Conservation (phyloP, 805 yeast genomes). For the Schizosaccharomyces cryophilus region DNA sequence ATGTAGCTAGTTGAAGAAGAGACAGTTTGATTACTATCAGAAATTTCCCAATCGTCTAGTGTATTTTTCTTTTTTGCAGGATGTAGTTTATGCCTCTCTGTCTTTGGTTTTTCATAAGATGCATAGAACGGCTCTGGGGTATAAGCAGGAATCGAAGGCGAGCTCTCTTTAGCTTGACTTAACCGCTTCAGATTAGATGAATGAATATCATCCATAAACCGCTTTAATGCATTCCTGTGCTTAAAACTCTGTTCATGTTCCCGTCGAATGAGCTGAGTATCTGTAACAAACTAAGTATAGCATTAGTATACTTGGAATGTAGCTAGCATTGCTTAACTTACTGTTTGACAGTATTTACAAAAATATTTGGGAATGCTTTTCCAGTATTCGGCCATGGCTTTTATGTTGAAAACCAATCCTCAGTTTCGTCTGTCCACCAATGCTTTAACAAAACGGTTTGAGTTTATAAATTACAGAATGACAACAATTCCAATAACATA, state of each 20-base stretch:
- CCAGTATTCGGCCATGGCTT: slow-evolving; percentile 1
- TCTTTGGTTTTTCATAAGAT: neutral
- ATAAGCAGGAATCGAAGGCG: neutral
- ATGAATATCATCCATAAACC: neutral
- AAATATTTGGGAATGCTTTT: slow-evolving; percentile 1
- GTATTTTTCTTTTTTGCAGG: neutral
- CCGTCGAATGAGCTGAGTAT: neutral
- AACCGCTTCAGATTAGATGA: neutral
- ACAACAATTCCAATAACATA: neutral
- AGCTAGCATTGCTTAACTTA: neutral
- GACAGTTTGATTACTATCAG: neutral
- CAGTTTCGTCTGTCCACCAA: too few relatives aligned
- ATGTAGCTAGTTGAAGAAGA: neutral
- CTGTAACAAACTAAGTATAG: neutral
- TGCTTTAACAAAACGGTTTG: too few relatives aligned
- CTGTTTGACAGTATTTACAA: neutral
- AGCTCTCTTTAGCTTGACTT: neutral
- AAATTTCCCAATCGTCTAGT: neutral
- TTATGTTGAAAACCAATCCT: too few relatives aligned
- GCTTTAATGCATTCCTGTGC: neutral
- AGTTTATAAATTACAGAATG: neutral
- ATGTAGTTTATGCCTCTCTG: neutral
- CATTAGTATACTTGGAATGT: neutral
- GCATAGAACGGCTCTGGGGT: neutral
- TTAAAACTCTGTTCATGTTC: neutral